Evolutionary conservation across 345 rosid genomes (phyloP).

Genomic region (Moricandia moricandioides): DNA sequence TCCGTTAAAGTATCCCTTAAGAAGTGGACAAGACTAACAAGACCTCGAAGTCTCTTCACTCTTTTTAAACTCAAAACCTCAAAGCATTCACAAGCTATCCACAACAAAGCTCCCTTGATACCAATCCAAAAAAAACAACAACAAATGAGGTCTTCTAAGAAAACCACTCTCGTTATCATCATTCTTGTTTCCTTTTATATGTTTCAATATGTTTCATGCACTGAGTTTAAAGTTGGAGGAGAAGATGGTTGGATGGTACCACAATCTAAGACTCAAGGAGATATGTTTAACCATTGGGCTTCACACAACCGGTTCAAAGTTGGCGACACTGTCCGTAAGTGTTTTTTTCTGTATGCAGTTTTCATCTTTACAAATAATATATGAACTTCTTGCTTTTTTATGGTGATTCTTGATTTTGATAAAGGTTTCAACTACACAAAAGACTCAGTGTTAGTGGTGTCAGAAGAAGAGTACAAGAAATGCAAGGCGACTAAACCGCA

Average conservation of each 20-base stretch:
- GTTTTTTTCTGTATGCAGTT: background rate
- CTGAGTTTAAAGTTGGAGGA: slow-evolving; percentile 63
- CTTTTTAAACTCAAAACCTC: slow-evolving; percentile 32
- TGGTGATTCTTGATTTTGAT: background rate
- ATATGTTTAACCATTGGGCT: slow-evolving; percentile 73
- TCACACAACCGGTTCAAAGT: slow-evolving; percentile 66
- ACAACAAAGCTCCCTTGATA: background rate
- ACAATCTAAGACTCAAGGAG: slow-evolving; percentile 39
- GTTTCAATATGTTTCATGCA: slow-evolving; percentile 30
- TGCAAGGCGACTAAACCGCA: slow-evolving; percentile 51
- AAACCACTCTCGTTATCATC: background rate
- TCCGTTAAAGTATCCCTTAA: slow-evolving; percentile 27
- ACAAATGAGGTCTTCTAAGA: slow-evolving; percentile 29
- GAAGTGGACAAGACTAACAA: slow-evolving; percentile 32
- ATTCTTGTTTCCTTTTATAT: slow-evolving; percentile 11
- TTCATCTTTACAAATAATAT: background rate
- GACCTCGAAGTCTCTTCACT: slow-evolving; percentile 15
- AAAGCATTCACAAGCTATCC: background rate
- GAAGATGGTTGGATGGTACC: slow-evolving; percentile 68
- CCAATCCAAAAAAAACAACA: slow-evolving; percentile 27
- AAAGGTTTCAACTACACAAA: slow-evolving; percentile 53
- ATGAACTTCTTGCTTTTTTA: background rate
- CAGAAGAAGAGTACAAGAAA: slow-evolving; percentile 57
- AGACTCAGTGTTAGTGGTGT: slow-evolving; percentile 59
- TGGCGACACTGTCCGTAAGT: slow-evolving; percentile 64